Evolutionary conservation across 2,329 filamentous ascomycete species (phyloP), one percentile per base, ranked within the genome.

Genomic region (Penicillium sp.): DNA sequence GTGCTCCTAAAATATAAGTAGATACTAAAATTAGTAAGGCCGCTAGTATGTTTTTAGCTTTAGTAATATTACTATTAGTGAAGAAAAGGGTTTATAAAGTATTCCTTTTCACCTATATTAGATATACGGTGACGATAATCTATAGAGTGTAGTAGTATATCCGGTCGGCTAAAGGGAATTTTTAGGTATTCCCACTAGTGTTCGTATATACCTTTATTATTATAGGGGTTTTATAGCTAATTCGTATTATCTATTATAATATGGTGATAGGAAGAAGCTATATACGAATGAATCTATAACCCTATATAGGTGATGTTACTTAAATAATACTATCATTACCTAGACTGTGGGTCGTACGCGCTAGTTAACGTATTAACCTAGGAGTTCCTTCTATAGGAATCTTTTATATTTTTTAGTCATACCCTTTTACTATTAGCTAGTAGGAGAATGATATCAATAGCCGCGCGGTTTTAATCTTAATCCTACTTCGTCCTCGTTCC

Each of bases 21-120:
- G 2, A 13, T 30, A 16, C 41, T 18, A 19, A 42, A 42, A n/a
- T 43, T 4, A 34, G 32, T 32, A 32, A 58, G 56, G 40, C 51
- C 11, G 46, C 39, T n/a, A 46, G 58, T 47, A 44, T 61, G 35
- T 39, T 62, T 4, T 44, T 59, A 14, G 45, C 58, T 36, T 47
- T 61, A 0, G 18, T 51, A 11, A 19, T 59, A n/a, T 27, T 62
- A 7, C 60, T 52, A 9, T 11, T 61, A 19, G 50, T 62, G 5
- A 57, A 49, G 35, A 61, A 56, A 44, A 42, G 58, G 47, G 52
- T 62, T 18, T 62, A 62, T 19, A 47, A 62, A 40, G 34, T 62
- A 13, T 62, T 62, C 27, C 44, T 61, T n/a, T 9, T 52, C 7
- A 55, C 51, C 11, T 45, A 62, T 23, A 38, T 56, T 13, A 47